These are phyloP conservation scores for Luffa acutangula DNA, from an alignment of 306 rosid species.

Conservation along the genomic window DNA sequence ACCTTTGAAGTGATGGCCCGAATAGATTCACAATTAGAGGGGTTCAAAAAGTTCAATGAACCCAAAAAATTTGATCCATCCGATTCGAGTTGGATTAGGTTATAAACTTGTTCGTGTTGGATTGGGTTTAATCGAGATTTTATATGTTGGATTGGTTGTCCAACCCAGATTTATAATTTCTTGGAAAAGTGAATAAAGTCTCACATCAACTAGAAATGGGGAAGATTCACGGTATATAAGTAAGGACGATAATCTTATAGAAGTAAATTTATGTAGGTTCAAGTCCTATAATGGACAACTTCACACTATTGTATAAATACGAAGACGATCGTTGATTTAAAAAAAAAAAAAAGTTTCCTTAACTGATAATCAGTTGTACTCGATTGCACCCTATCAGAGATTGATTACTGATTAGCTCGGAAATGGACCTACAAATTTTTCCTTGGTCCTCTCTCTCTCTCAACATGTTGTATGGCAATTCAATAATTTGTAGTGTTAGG, in stretches of 20 bases:
- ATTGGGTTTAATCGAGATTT: neutral
- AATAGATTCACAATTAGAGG: neutral
- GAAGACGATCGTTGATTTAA: neutral
- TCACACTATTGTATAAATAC: neutral
- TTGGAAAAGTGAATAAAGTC: no score
- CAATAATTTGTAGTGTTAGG: neutral
- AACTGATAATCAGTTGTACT: neutral
- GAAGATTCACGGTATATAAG: no score
- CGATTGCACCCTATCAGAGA: neutral
- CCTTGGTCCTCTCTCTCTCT: neutral
- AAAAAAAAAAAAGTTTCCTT: neutral
- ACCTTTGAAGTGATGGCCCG: neutral
- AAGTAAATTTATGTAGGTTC: neutral
- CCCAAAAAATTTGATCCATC: neutral
- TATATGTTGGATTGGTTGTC: no score
- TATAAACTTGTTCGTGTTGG: neutral
- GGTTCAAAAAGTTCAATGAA: neutral
- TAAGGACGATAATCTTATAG: no score
- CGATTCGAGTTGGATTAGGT: neutral
- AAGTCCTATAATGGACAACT: neutral
- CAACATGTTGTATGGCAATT: neutral
- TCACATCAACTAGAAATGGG: no score
- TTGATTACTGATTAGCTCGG: neutral
- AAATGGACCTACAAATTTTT: constrained; percentile 1
- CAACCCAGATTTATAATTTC: no score